phyloP scores from a whole-genome alignment of 2,329 filamentous ascomycete species.

The Fusarium coicis region DNA sequence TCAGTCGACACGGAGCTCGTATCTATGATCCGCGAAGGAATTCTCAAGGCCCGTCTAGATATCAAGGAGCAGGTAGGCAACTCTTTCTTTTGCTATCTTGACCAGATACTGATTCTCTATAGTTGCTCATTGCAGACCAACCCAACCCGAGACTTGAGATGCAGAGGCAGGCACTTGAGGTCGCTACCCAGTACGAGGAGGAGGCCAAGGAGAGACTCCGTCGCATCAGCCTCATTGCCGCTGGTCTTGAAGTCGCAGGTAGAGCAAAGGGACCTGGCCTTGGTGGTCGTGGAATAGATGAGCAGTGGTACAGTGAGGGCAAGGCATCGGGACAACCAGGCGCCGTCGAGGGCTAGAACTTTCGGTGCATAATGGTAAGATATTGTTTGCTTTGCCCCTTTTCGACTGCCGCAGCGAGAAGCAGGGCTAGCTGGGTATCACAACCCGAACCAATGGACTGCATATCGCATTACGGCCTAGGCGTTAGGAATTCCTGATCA shows the following conservation, averaged over 20 bases:
- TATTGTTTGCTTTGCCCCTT: not conserved
- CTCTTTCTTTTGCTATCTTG: not conserved
- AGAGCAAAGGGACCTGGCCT: conserved; percentile 33
- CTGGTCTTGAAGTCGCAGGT: conserved; percentile 74
- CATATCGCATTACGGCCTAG: conserved; percentile 28
- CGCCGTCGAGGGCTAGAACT: conserved; percentile 21
- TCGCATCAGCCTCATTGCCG: conserved; percentile 78
- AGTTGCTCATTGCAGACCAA: conserved; percentile 79
- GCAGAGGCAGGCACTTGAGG: conserved; percentile 75
- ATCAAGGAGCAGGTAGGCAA: conserved; percentile 75
- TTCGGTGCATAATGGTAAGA: not conserved
- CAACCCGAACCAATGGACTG: conserved; percentile 21
- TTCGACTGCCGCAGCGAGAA: not conserved
- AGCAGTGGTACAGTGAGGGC: conserved; percentile 50
- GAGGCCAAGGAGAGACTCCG: conserved; percentile 81
- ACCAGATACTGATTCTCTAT: conserved; percentile 13
- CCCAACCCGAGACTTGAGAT: conserved; percentile 74
- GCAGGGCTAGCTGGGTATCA: not conserved
- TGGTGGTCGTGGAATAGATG: conserved; percentile 38
- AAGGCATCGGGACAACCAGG: conserved; percentile 9
- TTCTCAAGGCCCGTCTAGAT: conserved; percentile 84
- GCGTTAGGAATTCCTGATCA: conserved; percentile 42
- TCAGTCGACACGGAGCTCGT: conserved; percentile 80
- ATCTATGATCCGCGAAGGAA: conserved; percentile 77
- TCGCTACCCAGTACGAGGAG: conserved; percentile 76